phyloP scores from a whole-genome alignment of 495 filamentous ascomycete genomes.

The Penicillium arizonense region DNA sequence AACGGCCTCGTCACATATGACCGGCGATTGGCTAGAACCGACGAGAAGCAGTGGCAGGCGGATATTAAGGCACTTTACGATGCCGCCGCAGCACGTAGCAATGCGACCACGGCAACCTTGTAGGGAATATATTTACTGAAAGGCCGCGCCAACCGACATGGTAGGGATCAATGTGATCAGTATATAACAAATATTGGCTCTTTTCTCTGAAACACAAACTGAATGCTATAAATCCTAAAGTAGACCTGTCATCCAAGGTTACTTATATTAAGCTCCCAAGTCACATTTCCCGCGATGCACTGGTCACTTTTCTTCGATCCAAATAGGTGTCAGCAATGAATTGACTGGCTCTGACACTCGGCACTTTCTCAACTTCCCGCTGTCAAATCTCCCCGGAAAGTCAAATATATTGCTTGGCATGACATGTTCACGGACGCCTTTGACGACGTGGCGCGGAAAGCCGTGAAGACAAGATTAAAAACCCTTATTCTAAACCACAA shows the following conservation, averaged over 20 bases:
- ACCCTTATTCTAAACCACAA: slow-evolving; percentile 8
- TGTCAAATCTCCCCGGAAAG: slow-evolving; percentile 20
- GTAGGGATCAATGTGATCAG: background rate
- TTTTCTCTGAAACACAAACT: background rate
- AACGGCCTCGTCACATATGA: slow-evolving; percentile 70
- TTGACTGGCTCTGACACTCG: background rate
- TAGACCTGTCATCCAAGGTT: background rate
- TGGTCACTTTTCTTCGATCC: background rate
- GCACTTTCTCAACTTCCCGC: slow-evolving; percentile 3
- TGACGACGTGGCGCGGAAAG: background rate
- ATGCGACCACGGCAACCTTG: slow-evolving; percentile 3
- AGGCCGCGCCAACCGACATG: background rate
- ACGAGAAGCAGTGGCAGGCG: slow-evolving; percentile 55
- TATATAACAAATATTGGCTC: background rate
- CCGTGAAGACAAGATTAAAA: background rate
- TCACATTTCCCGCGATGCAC: background rate
- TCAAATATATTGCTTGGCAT: slow-evolving; percentile 15
- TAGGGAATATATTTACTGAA: slow-evolving; percentile 1
- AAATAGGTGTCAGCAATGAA: background rate
- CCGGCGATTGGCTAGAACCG: slow-evolving; percentile 50
- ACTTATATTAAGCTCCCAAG: background rate
- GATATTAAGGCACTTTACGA: slow-evolving; percentile 61
- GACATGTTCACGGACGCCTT: slow-evolving; percentile 6
- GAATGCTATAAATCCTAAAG: background rate
- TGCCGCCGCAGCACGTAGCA: slow-evolving; percentile 39